These are phyloP conservation scores for Trametes cingulata DNA, from an alignment of 768 basidiomycete species.

Conservation along the genomic window DNA sequence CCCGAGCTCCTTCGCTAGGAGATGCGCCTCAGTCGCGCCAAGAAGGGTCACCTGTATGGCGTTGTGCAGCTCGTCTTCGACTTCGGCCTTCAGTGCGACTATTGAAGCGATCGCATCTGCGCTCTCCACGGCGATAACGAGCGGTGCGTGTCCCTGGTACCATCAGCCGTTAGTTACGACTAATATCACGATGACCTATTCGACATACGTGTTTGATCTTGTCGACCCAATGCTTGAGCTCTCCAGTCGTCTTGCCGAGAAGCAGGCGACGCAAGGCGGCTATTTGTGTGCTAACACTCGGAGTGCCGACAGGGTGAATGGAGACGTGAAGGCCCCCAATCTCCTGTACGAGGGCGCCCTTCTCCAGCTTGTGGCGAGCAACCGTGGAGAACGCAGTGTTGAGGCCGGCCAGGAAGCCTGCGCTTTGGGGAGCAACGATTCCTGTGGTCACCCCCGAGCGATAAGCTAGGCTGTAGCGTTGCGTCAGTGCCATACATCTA, in stretches of 20 bases:
- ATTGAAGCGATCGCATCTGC: constrained; percentile 72
- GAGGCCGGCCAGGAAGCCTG: constrained; percentile 39
- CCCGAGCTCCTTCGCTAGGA: constrained; percentile 73
- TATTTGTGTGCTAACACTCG: constrained; percentile 78
- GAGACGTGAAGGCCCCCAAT: constrained; percentile 41
- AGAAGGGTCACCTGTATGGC: constrained; percentile 50
- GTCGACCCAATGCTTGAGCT: constrained; percentile 44
- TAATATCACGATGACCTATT: background rate
- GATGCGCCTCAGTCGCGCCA: constrained; percentile 67
- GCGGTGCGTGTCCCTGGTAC: constrained; percentile 52
- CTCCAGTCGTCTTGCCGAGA: constrained; percentile 40
- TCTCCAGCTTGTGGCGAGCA: constrained; percentile 39
- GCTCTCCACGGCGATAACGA: constrained; percentile 64
- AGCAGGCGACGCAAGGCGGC: constrained; percentile 67
- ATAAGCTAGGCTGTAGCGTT: constrained; percentile 48
- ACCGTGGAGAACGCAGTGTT: constrained; percentile 41
- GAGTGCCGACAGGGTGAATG: constrained; percentile 41
- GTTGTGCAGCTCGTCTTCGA: constrained; percentile 45
- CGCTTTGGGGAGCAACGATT: constrained; percentile 45
- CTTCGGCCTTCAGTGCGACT: constrained; percentile 62
- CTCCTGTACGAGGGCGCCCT: constrained; percentile 43
- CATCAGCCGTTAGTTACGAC: background rate
- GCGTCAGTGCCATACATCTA: background rate
- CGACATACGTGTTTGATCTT: constrained; percentile 46
- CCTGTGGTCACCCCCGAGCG: constrained; percentile 46